Conservation (phyloP, 140 eudicot species). For the Oenanthe javanica region DNA sequence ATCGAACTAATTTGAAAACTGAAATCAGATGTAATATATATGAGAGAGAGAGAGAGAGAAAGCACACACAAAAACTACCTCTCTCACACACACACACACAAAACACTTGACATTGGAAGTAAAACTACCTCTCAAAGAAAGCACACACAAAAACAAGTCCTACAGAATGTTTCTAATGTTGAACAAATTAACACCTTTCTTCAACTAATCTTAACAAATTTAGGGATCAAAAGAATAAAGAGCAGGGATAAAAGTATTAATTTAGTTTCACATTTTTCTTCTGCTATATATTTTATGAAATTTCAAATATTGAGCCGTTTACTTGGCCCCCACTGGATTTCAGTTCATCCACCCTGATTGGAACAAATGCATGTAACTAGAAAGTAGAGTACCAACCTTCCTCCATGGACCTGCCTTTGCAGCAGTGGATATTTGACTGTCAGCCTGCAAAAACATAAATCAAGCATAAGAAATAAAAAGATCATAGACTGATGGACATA, state of each 20-base stretch:
- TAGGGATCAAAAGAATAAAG: no score
- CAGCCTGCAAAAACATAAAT: slow-evolving; percentile 43
- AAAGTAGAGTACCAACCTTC: slow-evolving; percentile 55
- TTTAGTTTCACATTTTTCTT: background rate
- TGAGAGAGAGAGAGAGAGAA: no score
- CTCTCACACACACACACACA: background rate
- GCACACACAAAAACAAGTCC: background rate
- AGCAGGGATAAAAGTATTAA: background rate
- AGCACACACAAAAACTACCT: no score
- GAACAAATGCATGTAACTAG: slow-evolving; percentile 1
- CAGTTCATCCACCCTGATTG: background rate
- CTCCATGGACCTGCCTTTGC: slow-evolving; percentile 98
- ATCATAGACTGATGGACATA: background rate
- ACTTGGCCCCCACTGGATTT: background rate
- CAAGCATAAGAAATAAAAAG: slow-evolving; percentile 7
- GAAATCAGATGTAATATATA: no score
- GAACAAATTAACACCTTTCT: background rate
- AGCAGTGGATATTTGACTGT: slow-evolving; percentile 58
- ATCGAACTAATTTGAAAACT: no score
- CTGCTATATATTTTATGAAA: background rate
- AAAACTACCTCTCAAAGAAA: background rate
- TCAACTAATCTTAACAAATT: no score
- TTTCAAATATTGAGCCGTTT: background rate
- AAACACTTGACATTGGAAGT: background rate
- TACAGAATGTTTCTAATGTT: background rate